Base-by-base conservation (phyloP, 2,329 filamentous ascomycete genomes). In the Boeremia exigua region DNA sequence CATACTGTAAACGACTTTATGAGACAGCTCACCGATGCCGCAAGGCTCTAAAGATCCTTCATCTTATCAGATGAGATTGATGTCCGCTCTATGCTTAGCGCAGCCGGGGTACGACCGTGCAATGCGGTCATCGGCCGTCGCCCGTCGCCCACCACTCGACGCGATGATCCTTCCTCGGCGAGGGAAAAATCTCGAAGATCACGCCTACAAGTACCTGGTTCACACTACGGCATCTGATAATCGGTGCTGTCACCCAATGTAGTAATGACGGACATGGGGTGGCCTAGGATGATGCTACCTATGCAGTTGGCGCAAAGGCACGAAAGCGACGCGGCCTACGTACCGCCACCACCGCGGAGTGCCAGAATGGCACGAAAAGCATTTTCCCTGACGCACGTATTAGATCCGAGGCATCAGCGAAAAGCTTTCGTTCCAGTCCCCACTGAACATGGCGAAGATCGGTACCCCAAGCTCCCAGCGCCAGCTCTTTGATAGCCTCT, bases 351-450 rank as follows among this genome's bases (percentile, higher is more conserved):
- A 5, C 19, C 19, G 45, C 42, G 44, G 40, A 33, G 34, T 30
- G 53, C 32, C 10, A 48, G 49, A 49, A 54, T 52, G 48, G 54
- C 53, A 54, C 37, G 25, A 32, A 54, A 54, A 25, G 40, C 36
- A 33, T 40, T 25, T 47, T 36, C n/a, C 39, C 36, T 54, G 38
- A 17, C 29, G 19, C 47, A 58, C 25, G 7, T 34, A 40, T 70
- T 70, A 73, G 70, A 72, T 73, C 71, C 70, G 70, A 74, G 62
- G 33, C 66, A 72, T 73, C 68, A 63, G 70, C 70, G 70, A 68
- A 46, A 38, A 17, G 15, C 36, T 36, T 42, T 60, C 32, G 32
- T 44, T 29, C 37, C 45, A 28, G 44, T 47, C 57, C 47, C 51
- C 50, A 47, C 53, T 38, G 43, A 49, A 46, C 47, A 61, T 60